These are phyloP conservation scores for Salvia sclarea DNA, from an alignment of 305 asterid genomes.

Conservation along the genomic window DNA sequence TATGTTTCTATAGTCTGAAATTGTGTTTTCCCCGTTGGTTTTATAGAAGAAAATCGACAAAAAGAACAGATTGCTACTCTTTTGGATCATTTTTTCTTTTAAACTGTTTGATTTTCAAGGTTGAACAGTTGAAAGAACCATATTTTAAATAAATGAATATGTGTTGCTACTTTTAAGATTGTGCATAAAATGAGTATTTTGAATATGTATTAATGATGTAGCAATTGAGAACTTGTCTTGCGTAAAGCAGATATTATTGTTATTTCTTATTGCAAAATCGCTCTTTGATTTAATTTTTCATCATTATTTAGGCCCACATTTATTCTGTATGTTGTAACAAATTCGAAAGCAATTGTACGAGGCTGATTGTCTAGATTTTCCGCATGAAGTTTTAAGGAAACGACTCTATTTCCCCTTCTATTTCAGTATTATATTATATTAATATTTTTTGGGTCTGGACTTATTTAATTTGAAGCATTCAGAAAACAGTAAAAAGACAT, in stretches of 20 bases:
- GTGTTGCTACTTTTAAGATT: slow-evolving; percentile 11
- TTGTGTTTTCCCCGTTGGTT: not conserved
- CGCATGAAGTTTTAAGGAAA: slow-evolving; percentile 10
- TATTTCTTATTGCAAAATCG: slow-evolving; percentile 24
- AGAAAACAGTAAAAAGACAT: not conserved
- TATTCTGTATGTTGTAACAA: slow-evolving; percentile 11
- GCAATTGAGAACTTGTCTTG: slow-evolving; percentile 30
- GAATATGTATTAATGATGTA: slow-evolving; percentile 23
- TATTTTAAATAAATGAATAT: slow-evolving; percentile 23
- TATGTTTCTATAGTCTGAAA: not conserved
- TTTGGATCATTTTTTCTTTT: not conserved
- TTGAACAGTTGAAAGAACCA: slow-evolving; percentile 22
- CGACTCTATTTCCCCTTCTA: not conserved
- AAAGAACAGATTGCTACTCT: not conserved
- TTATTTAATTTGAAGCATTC: not conserved
- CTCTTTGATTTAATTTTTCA: slow-evolving; percentile 27
- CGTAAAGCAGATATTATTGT: slow-evolving; percentile 37
- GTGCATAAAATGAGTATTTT: slow-evolving; percentile 6
- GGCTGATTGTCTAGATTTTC: slow-evolving; percentile 10
- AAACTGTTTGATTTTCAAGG: slow-evolving; percentile 2
- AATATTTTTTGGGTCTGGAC: not conserved
- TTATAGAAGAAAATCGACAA: not conserved
- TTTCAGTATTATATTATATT: not conserved
- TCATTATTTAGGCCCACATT: slow-evolving; percentile 39
- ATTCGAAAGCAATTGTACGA: slow-evolving; percentile 23